Evolutionary conservation across 345 rosid genomes (phyloP).

Genomic region (Rhodomyrtus tomentosa): DNA sequence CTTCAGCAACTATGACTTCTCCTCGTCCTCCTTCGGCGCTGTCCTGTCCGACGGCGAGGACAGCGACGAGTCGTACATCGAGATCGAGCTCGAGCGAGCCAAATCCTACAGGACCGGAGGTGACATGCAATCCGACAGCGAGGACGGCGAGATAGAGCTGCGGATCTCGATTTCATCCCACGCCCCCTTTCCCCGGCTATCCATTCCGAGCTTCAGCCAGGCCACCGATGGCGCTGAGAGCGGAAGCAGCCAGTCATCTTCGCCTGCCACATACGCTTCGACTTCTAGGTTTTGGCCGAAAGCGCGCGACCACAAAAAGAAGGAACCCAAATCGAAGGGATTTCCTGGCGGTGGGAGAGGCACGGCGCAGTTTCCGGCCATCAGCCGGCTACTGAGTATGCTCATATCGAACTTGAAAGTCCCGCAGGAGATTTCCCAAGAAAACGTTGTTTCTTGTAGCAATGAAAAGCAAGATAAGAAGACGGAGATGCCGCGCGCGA

Average conservation of each 20-base stretch:
- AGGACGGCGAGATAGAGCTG: conserved; percentile 5
- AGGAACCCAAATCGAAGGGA: not conserved
- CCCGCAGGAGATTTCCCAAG: not conserved
- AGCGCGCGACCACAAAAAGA: not conserved
- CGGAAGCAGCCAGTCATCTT: not conserved
- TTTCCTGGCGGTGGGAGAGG: not conserved
- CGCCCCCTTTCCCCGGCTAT: not conserved
- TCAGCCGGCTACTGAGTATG: not conserved
- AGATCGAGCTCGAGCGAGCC: conserved; percentile 18
- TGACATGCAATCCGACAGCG: not conserved
- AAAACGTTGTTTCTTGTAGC: not conserved
- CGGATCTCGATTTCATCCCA: conserved; percentile 23
- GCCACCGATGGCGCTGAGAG: not conserved
- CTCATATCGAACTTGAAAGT: conserved; percentile 1
- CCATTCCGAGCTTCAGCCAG: not conserved
- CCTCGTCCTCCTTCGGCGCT: not conserved
- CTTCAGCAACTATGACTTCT: conserved; percentile 5
- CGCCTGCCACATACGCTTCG: not conserved
- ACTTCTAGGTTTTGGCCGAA: not conserved
- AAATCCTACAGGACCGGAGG: not conserved
- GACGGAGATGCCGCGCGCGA: not conserved
- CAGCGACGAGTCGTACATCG: conserved; percentile 19
- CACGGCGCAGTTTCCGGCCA: conserved; percentile 7
- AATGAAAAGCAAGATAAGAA: not conserved
- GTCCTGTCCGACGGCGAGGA: conserved; percentile 7